Evolutionary conservation across 495 filamentous ascomycete species (phyloP), one percentile per base, ranked within the genome.

Genomic region (Bathelium albidoporum): DNA sequence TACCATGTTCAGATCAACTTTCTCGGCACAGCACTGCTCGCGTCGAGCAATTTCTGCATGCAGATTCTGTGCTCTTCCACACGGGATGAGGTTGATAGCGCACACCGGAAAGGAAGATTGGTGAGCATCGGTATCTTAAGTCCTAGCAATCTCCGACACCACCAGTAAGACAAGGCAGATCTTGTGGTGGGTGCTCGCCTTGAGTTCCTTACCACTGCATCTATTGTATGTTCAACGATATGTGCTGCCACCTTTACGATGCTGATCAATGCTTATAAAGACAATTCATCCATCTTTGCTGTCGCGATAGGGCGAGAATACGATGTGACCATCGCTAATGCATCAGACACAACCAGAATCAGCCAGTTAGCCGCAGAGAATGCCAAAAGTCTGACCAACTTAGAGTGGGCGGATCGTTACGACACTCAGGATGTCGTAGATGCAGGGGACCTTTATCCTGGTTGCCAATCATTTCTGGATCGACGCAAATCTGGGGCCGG

Each of bases 1-100:
- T 31, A 58, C 16, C 64, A 68, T 62, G 29, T 68, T 1, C 36
- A 22, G 3, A 65, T 68, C 58, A 68, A 68, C 44, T 32, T 68
- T 9, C 59, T 68, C 29, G 53, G 53, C 44, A 62, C 65, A 16
- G 28, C 62, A 24, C 31, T 68, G 10, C 59, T 68, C 10, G 41
- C n/a, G 12, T 60, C 60, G 0, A 44, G 53, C 32, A 69, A 69
- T 59, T 45, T 43, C 58, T 55, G 22, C 32, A 55, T 61, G 26
- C 67, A 69, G 29, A 28, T 41, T 18, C 59, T 69, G 2, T 53
- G 31, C 24, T 65, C 67, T n/a, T 65, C 67, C 1, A 67, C 65
- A n/a, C 10, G 67, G 16, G 7, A 59, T 1, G 67, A 69, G 24
- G 26, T 69, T 22, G 62, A 67, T 26, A 32, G 28, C 18, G 65